Evolutionary conservation across 163 green algal genomes (phyloP).

Genomic region (Botryococcus braunii): DNA sequence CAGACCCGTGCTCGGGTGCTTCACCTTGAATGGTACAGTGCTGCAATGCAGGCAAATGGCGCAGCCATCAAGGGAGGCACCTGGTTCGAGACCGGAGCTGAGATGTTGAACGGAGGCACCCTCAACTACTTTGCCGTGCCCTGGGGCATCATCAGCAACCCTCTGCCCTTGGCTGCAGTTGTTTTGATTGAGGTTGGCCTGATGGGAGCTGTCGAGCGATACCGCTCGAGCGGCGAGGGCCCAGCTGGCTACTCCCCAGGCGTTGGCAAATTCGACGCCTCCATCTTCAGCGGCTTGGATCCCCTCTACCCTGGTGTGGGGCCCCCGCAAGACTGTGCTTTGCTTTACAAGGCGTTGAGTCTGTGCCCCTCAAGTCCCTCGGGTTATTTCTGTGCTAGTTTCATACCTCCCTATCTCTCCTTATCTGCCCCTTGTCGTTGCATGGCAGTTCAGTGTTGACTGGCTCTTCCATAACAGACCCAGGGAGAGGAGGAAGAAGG

Average conservation of each 20-base stretch:
- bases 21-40: too few species aligned
- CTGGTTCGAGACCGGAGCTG: conserved; percentile 86
- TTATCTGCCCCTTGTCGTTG: too few species aligned
- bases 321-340: background rate
- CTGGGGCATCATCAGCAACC: conserved; percentile 79
- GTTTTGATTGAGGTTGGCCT: conserved; percentile 66
- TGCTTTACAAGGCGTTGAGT: too few species aligned
- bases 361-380: too few species aligned
- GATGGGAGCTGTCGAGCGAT: conserved; percentile 81
- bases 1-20: too few species aligned
- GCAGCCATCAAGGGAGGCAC: conserved; percentile 75
- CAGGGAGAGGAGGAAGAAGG: too few species aligned
- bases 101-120: conserved; percentile 86
- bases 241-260: conserved; percentile 79
- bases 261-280: conserved; percentile 76
- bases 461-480: too few species aligned
- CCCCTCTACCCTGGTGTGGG: conserved; percentile 68
- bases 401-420: too few species aligned
- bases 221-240: conserved; percentile 48
- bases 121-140: conserved; percentile 94
- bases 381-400: too few species aligned
- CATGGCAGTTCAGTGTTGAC: too few species aligned
- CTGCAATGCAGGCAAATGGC: conserved; percentile 67
- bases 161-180: conserved; percentile 75
- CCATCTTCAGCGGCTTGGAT: conserved; percentile 79